Base-by-base conservation (phyloP, 139 green algal genomes). In the Chlorella sp. region DNA sequence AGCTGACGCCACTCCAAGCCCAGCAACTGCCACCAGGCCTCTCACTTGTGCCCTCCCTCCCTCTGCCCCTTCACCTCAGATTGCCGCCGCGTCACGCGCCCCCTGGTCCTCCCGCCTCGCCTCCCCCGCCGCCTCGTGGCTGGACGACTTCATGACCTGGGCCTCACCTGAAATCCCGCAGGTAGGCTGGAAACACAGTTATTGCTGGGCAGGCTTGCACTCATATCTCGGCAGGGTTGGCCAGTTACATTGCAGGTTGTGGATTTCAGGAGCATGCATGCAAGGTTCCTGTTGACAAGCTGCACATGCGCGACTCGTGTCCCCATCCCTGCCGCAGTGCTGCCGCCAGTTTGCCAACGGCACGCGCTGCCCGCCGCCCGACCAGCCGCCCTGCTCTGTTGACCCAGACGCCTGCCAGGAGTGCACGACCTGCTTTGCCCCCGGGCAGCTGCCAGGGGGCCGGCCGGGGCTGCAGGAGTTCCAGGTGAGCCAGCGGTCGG, bases 121-220 rank as follows among this genome's bases (percentile, higher is more conserved):
- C 17, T 80, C 91, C 32, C 90, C 95, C 20, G 92, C 95, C n/a
- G 93, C 95, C 41, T 96, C 93, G 28, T 98, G 96, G 96, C 70
- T 98, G 17, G 96, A 98, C 86, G 96, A 98, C 90, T 98, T 98
- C 88, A 85, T 98, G 28, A 89, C 93, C 12, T 98, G 96, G 96
- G 85, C 95, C 57, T 92, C 86, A 21, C 95, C 95, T 4, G 81
- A 91, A 11, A 88, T 96, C 11, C 92, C 92, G 3, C 60, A 72
- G 65, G 65, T 23, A 47, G 17, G 65, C n/a, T 51, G 44, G 7
- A 51, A 51, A n/a, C n/a, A n/a, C n/a, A n/a, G n/a, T n/a, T n/a
- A n/a, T n/a, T n/a, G n/a, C n/a, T n/a, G n/a, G n/a, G n/a, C n/a
- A n/a, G n/a, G n/a, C n/a, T n/a, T n/a, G n/a, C n/a, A n/a, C n/a